Evolutionary conservation across 73 alveolate genomes (phyloP), one percentile per base, ranked within the genome.

Genomic region (Breviolum minutum): DNA sequence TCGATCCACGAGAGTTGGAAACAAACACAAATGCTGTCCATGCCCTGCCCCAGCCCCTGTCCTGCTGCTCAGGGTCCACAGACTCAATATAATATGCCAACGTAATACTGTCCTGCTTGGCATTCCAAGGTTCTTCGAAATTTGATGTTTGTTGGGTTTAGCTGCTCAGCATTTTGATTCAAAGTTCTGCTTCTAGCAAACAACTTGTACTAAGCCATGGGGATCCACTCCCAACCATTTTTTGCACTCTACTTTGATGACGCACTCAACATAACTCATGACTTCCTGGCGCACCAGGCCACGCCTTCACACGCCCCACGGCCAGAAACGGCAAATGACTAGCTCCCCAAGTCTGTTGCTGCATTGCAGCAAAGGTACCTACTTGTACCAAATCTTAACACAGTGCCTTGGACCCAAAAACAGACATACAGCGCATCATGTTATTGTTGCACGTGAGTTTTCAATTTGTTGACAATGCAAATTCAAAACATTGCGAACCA

Each of bases 221-320:
- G 77, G 24, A 4, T 68, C 24, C 17, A 22, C 17, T 14, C n/a
- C 17, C 77, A 14, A 22, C 17, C 17, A 14, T 68, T 22, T 6
- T 6, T 68, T 68, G n/a, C 77, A 22, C n/a, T 68, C 54, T 40
- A 40, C 54, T 40, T 40, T 40, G 54, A 0, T 40, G 54, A 40
- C 54, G 3, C 5, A 40, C 54, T 40, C 54, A 40, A 40, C 54
- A 40, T 0, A 3, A 40, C 54, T 40, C 54, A 40, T 40, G 54
- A 40, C 54, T 2, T 40, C 3, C 54, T 3, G 0, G 54, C 54
- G 3, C 54, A 40, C 3, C 54, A 40, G 54, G 54, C 54, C 81
- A 30, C 81, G 22, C 95, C 95, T 88, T 66, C 86, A 88, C 95
- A 20, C 95, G 95, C 60, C 95, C 95, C 64, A 88, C 95, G 8